Base-by-base conservation (phyloP, 176 grass and related monocot genomes). In the Carex pumila region DNA sequence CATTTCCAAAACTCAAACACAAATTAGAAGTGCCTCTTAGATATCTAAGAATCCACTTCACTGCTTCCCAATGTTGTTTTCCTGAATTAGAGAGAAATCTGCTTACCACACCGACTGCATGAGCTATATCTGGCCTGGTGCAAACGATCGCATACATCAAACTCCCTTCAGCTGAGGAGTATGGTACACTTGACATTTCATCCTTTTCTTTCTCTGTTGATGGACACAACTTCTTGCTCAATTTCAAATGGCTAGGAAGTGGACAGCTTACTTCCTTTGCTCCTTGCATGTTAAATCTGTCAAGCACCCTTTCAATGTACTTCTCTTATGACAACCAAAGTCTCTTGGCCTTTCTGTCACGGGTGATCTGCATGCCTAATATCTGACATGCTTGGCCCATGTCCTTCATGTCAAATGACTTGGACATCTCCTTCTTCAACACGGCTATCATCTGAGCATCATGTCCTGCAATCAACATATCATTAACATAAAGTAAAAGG, bases 61-160 rank as follows among this genome's bases (percentile, higher is more conserved):
- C 45, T 41, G 71, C 10, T 49, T 82, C 13, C 59, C 59, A 83
- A 66, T 62, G 79, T 63, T 81, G 34, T 25, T 39, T 65, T 43
- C 79, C 57, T 7, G 30, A 3, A 31, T 81, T 81, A 18, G 79
- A 81, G 29, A 81, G 70, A 31, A 65, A 76, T 65, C 70, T 43
- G 19, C 4, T 78, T 8, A 85, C 17, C 52, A 64, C 19, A 61
- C 41, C 6, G 41, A 43, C 5, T 43, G 41, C 41, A 43, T 43
- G 41, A 43, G 55, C 55, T 58, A 18, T 58, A 58, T 58, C 55
- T 58, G 14, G 13, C 55, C 55, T 58, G 55, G 55, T 58, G 55
- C 22, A 73, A 31, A 84, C 66, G 14, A 84, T 84, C 3, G 18
- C 64, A 74, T 84, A 84, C 22, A 84, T 84, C 22, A 84, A 45